These are phyloP conservation scores for Clarireedia sp. DNA, from an alignment of 2,329 filamentous ascomycete species.

Conservation along the genomic window DNA sequence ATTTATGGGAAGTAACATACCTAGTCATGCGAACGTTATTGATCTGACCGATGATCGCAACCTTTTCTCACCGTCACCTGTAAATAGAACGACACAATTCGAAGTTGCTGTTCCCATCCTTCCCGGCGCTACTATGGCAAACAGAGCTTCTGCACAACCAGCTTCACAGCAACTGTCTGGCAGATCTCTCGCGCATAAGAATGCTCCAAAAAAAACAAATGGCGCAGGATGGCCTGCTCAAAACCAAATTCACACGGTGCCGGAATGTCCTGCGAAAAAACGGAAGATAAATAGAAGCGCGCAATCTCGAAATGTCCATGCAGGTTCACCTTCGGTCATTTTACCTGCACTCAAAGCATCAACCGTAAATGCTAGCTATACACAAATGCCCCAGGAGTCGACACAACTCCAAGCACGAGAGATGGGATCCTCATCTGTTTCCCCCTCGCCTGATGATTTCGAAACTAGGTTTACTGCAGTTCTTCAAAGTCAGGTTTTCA, in stretches of 20 bases:
- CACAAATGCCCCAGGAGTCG: neutral
- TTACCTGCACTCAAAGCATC: neutral
- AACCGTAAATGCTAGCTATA: neutral
- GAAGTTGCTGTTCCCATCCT: neutral
- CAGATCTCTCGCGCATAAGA: too few relatives aligned
- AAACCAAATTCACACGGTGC: too few relatives aligned
- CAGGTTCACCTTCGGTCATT: neutral
- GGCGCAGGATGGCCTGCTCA: neutral
- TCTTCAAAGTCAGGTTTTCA: conserved; percentile 2
- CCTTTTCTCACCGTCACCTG: neutral
- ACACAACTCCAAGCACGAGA: neutral
- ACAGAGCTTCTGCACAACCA: neutral
- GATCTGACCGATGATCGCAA: neutral
- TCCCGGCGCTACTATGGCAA: neutral
- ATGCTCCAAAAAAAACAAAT: neutral
- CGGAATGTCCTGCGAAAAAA: neutral
- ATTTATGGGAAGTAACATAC: neutral
- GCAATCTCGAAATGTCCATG: neutral
- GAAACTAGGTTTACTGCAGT: neutral
- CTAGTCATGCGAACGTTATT: conserved; percentile 1
- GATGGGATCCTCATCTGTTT: too few relatives aligned
- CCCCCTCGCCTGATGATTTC: neutral
- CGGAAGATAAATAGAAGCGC: neutral
- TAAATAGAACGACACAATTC: neutral
- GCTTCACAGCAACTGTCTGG: too few relatives aligned